Conservation (phyloP, 2,329 filamentous ascomycete species). For the Cryphonectria carpinicola region DNA sequence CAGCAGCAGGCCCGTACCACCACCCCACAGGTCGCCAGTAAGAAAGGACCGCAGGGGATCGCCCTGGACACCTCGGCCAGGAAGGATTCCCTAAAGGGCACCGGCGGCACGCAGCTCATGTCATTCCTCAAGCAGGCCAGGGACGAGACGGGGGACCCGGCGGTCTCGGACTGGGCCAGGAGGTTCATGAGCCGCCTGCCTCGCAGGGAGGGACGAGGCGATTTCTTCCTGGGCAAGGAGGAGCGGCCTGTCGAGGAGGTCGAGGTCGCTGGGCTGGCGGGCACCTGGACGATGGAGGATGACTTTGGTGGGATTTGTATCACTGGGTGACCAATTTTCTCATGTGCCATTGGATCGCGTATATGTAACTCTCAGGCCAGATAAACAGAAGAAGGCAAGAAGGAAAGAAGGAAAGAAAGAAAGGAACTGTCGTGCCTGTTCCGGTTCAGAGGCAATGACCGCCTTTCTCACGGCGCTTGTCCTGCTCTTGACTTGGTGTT, state of each 20-base stretch:
- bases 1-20: slow-evolving; percentile 19
- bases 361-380: too few species aligned
- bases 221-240: slow-evolving; percentile 62
- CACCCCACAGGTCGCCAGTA: slow-evolving; percentile 22
- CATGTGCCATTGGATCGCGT: too few species aligned
- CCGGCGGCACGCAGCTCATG: slow-evolving; percentile 90
- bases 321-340: slow-evolving; percentile 42
- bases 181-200: slow-evolving; percentile 60
- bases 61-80: slow-evolving; percentile 33
- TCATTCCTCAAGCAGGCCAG: slow-evolving; percentile 95
- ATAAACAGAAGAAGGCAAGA: not conserved
- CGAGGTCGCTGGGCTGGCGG: slow-evolving; percentile 70
- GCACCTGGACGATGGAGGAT: slow-evolving; percentile 88
- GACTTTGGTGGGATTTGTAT: slow-evolving; percentile 68
- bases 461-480: not conserved
- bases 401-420: not conserved
- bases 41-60: slow-evolving; percentile 32
- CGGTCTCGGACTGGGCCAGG: slow-evolving; percentile 69
- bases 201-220: slow-evolving; percentile 53
- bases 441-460: too few species aligned
- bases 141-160: slow-evolving; percentile 93
- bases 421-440: not conserved
- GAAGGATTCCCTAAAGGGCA: slow-evolving; percentile 72
- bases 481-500: not conserved
- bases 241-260: slow-evolving; percentile 54